phyloP scores from a whole-genome alignment of 495 filamentous ascomycete species.

The Neurospora africana region DNA sequence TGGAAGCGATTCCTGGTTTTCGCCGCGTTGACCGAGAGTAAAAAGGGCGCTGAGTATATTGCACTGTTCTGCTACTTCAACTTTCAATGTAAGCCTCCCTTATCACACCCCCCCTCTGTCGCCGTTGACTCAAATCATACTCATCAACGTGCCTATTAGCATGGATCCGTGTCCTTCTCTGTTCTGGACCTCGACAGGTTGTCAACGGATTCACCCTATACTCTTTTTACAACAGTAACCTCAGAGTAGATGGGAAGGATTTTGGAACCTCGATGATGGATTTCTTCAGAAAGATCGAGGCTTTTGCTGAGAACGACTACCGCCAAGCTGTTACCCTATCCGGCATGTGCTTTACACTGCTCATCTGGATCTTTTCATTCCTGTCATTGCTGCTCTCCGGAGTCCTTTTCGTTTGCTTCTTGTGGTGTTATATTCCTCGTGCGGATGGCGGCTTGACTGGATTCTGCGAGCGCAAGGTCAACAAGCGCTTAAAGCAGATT shows the following conservation, averaged over 20 bases:
- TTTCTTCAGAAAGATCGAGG: constrained; percentile 68
- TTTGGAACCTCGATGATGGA: constrained; percentile 44
- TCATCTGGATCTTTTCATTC: constrained; percentile 80
- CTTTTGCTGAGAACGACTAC: constrained; percentile 57
- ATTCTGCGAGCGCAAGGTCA: constrained; percentile 86
- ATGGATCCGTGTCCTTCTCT: constrained; percentile 80
- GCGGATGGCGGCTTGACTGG: constrained; percentile 65
- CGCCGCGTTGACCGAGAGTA: constrained; percentile 80
- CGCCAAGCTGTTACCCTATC: constrained; percentile 70
- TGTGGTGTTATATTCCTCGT: constrained; percentile 79
- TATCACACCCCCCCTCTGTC: not conserved
- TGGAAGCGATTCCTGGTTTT: constrained; percentile 90
- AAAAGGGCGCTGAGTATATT: constrained; percentile 81
- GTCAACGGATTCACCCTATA: constrained; percentile 83
- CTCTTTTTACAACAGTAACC: constrained; percentile 56
- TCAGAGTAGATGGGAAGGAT: constrained; percentile 50
- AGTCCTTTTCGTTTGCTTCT: constrained; percentile 72
- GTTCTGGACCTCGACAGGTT: constrained; percentile 81
- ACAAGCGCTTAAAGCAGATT: constrained; percentile 67
- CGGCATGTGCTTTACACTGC: constrained; percentile 82
- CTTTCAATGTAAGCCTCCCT: constrained; percentile 60
- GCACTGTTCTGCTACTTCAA: constrained; percentile 91
- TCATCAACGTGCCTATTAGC: constrained; percentile 25
- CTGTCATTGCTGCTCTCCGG: constrained; percentile 62
- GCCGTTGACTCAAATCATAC: not conserved